Conservation (phyloP, 2,329 filamentous ascomycete genomes). For the Juglanconis oblonga region DNA sequence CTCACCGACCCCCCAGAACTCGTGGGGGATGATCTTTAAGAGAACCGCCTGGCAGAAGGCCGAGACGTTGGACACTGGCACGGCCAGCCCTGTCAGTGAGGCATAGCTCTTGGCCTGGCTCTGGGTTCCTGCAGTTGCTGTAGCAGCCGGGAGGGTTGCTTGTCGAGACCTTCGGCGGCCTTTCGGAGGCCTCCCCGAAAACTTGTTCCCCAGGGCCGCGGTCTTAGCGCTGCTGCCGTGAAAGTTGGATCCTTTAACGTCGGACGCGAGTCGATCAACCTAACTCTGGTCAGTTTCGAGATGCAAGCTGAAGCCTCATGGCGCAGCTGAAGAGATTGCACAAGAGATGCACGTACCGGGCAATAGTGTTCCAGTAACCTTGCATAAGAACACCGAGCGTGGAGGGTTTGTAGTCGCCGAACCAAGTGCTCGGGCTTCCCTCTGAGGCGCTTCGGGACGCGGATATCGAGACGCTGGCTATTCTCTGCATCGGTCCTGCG, state of each 20-base stretch:
- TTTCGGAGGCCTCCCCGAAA: slow-evolving; percentile 7
- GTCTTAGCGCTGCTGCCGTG: slow-evolving; percentile 7
- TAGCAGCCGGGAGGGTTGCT: not conserved
- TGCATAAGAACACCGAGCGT: slow-evolving; percentile 75
- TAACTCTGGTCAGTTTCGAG: slow-evolving; percentile 1
- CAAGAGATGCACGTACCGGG: slow-evolving; percentile 44
- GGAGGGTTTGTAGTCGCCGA: slow-evolving; percentile 64
- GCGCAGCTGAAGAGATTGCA: not conserved
- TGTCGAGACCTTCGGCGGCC: slow-evolving; percentile 12
- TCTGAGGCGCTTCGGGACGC: slow-evolving; percentile 66
- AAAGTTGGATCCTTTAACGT: not conserved
- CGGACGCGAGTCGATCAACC: not conserved
- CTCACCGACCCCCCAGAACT: slow-evolving; percentile 67
- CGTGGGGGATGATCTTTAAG: slow-evolving; percentile 67
- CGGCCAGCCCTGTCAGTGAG: slow-evolving; percentile 65
- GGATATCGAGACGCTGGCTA: slow-evolving; percentile 24
- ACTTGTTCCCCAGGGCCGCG: slow-evolving; percentile 1
- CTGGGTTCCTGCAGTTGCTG: not conserved
- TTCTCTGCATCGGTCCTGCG: slow-evolving; percentile 23
- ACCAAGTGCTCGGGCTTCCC: slow-evolving; percentile 60
- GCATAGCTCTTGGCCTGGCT: slow-evolving; percentile 32
- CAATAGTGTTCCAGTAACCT: slow-evolving; percentile 80
- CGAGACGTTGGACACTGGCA: slow-evolving; percentile 67
- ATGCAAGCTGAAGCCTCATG: not conserved
- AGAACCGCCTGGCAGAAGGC: slow-evolving; percentile 82